Evolutionary conservation across 768 basidiomycete species (phyloP).

Genomic region (Kwoniella botswanensis): DNA sequence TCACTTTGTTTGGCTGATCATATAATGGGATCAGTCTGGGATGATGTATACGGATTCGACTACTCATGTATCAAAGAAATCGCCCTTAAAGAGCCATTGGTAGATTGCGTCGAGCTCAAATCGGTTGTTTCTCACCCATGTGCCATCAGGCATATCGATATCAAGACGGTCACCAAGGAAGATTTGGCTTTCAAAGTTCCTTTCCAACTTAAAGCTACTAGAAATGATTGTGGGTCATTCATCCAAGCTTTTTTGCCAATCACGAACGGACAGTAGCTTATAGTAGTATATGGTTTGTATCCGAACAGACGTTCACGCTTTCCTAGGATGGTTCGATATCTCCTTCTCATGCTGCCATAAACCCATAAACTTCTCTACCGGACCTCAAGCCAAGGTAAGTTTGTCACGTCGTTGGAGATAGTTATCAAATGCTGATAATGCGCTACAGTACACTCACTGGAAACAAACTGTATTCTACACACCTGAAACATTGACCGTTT

Average conservation of each 20-base stretch:
- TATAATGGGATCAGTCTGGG: constrained; percentile 75
- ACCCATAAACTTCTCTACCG: constrained; percentile 93
- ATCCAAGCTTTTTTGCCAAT: background rate
- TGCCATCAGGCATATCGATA: constrained; percentile 88
- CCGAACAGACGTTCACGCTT: constrained; percentile 83
- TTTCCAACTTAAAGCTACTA: constrained; percentile 78
- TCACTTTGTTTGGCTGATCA: background rate
- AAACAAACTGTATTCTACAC: constrained; percentile 96
- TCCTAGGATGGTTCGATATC: constrained; percentile 99
- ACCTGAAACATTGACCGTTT: constrained; percentile 60
- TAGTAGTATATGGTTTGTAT: background rate
- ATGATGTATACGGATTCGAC: constrained; percentile 99
- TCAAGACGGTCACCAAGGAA: constrained; percentile 90
- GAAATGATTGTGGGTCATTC: constrained; percentile 81
- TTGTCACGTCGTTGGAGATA: background rate
- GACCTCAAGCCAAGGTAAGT: constrained; percentile 91
- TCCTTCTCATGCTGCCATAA: constrained; percentile 95
- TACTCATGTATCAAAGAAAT: constrained; percentile 99
- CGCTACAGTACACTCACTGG: constrained; percentile 59
- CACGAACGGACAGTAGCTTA: background rate
- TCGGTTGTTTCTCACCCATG: constrained; percentile 92
- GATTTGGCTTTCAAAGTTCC: constrained; percentile 83
- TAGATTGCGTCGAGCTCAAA: constrained; percentile 98
- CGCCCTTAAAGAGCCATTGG: constrained; percentile 91
- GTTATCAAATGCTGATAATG: constrained; percentile 8